These are phyloP conservation scores for Guyanaporus albipodus DNA, from an alignment of 768 basidiomycete species.

Conservation along the genomic window DNA sequence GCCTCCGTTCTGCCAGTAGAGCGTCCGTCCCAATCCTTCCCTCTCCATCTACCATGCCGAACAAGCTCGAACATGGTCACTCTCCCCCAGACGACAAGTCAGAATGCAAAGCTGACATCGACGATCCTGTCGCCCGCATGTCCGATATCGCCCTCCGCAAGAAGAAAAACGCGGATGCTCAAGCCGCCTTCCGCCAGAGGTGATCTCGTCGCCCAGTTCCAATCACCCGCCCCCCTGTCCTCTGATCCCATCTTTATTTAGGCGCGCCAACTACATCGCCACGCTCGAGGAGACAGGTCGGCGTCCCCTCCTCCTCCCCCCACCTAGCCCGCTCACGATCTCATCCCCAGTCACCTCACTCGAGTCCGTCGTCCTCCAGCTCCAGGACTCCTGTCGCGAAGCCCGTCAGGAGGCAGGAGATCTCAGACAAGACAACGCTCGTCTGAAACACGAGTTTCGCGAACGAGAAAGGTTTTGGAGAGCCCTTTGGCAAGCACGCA, in stretches of 20 bases:
- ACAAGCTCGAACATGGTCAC: slow-evolving; percentile 25
- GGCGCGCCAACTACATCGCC: slow-evolving; percentile 79
- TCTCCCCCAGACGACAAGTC: slow-evolving; percentile 36
- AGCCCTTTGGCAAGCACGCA: slow-evolving; percentile 62
- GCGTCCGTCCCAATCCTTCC: slow-evolving; percentile 5
- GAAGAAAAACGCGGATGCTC: slow-evolving; percentile 89
- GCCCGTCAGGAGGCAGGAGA: slow-evolving; percentile 58
- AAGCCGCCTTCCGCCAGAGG: slow-evolving; percentile 78
- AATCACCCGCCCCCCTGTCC: background rate
- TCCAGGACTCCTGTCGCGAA: slow-evolving; percentile 78
- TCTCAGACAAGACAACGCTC: slow-evolving; percentile 60
- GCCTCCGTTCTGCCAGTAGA: slow-evolving; percentile 18
- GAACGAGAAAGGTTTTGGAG: slow-evolving; percentile 76
- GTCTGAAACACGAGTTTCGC: slow-evolving; percentile 57
- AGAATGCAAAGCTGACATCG: slow-evolving; percentile 35
- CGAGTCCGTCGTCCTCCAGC: slow-evolving; percentile 78
- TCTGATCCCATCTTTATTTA: slow-evolving; percentile 24
- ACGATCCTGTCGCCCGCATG: slow-evolving; percentile 39
- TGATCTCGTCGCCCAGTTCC: slow-evolving; percentile 13
- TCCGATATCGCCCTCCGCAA: slow-evolving; percentile 72
- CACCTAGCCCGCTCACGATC: slow-evolving; percentile 14
- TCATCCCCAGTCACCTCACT: slow-evolving; percentile 63
- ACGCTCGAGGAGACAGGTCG: slow-evolving; percentile 80
- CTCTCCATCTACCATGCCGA: slow-evolving; percentile 28
- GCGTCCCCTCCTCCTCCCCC: slow-evolving; percentile 2